Base-by-base conservation (phyloP, 2,329 filamentous ascomycete species). In the Colletotrichum simmondsii region DNA sequence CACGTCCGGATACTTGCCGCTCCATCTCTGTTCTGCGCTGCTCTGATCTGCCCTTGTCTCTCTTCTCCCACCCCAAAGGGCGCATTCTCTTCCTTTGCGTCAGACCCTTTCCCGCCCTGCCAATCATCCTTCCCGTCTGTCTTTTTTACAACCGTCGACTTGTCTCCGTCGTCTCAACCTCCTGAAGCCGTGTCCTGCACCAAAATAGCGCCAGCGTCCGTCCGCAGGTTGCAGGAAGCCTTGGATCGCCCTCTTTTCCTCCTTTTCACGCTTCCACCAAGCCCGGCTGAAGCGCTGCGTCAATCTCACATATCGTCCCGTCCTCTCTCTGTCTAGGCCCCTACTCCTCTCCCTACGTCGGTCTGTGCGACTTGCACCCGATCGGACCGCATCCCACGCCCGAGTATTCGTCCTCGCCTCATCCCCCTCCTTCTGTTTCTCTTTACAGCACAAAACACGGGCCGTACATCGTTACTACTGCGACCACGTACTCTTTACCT, bases 121-220 rank as follows among this genome's bases (percentile, higher is more conserved):
- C 71, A 73, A 73, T 72, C 68, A 73, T 64, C 62, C 62, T 72
- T 72, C 63, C 68, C 68, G 37, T 68, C 68, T 11, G 60, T 71
- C 42, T 42, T 60, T 46, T 22, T 32, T 30, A 32, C 66, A 70
- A 52, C 61, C 56, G 66, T 65, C 67, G 46, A 65, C 65, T 26
- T 26, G 26, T 49, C 37, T 59, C 54, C 67, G 28, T 73, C 66
- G 56, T 73, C 71, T 73, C 61, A 73, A 71, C 66, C 70, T 72
- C 46, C 14, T 70, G 54, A 52, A 60, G 66, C 70, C 70, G 70
- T 72, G 65, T 60, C 46, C 65, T 37, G 69, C 65, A 59, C 71
- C 71, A 61, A 73, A 65, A 73, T 62, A 73, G 61, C 71, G 60
- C 60, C 71, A 61, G 22, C n/a, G 61, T 71, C 71, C 66, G 66